These are phyloP conservation scores for Tylopilus plumbeoviolaceoides DNA, from an alignment of 768 basidiomycete species.

Conservation along the genomic window DNA sequence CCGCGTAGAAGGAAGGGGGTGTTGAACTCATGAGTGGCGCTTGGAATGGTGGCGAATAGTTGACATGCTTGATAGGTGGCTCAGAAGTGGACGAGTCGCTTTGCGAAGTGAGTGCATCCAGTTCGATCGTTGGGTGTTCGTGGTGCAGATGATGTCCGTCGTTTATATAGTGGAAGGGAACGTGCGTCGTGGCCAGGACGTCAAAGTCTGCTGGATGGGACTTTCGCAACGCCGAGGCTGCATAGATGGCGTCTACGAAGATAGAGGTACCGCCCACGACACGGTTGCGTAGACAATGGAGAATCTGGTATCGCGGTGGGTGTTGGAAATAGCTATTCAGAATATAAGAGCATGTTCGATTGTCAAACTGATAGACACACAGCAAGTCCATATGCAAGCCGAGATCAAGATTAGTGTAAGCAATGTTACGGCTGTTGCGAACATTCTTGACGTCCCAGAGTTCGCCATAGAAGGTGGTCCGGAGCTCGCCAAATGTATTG, in stretches of 20 bases:
- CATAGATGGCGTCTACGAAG: slow-evolving; percentile 78
- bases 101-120: slow-evolving; percentile 32
- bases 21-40: slow-evolving; percentile 60
- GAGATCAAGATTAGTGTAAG: slow-evolving; percentile 87
- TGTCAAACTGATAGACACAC: slow-evolving; percentile 44
- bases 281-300: slow-evolving; percentile 86
- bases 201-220: slow-evolving; percentile 50
- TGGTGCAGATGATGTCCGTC: slow-evolving; percentile 79
- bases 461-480: slow-evolving; percentile 86
- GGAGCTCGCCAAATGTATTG: slow-evolving; percentile 65
- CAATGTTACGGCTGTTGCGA: slow-evolving; percentile 79
- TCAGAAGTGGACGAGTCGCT: slow-evolving; percentile 1
- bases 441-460: slow-evolving; percentile 85
- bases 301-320: slow-evolving; percentile 88
- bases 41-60: slow-evolving; percentile 95
- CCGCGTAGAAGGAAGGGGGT: slow-evolving; percentile 53
- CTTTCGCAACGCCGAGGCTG: slow-evolving; percentile 50
- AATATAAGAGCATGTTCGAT: slow-evolving; percentile 1
- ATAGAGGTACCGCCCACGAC: slow-evolving; percentile 81
- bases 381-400: slow-evolving; percentile 90
- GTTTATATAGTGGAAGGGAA: slow-evolving; percentile 91
- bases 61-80: slow-evolving; percentile 58
- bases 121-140: slow-evolving; percentile 72
- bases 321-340: slow-evolving; percentile 75
- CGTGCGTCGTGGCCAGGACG: slow-evolving; percentile 54